phyloP scores from a whole-genome alignment of 2,329 filamentous ascomycete species.

The Helotiales sp. region DNA sequence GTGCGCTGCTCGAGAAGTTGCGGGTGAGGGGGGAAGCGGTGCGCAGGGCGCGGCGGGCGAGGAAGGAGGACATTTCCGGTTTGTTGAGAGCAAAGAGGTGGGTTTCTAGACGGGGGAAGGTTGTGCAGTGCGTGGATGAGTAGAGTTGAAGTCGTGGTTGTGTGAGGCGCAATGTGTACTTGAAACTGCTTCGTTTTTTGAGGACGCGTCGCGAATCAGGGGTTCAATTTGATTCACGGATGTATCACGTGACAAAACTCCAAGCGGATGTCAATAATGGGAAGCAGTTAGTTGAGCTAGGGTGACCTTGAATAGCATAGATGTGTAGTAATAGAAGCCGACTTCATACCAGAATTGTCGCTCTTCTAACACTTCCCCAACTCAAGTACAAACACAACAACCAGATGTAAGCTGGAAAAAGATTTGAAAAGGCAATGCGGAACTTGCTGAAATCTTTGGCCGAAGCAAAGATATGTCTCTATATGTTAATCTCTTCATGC shows the following conservation, averaged over 20 bases:
- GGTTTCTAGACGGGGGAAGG: background rate
- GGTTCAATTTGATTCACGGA: background rate
- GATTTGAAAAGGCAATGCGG: too few species aligned
- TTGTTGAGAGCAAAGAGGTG: background rate
- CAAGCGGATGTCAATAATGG: background rate
- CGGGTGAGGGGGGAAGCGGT: slow-evolving; percentile 45
- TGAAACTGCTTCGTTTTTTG: too few species aligned
- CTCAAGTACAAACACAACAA: too few species aligned
- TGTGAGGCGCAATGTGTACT: slow-evolving; percentile 5
- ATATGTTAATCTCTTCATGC: too few species aligned
- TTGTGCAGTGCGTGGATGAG: background rate
- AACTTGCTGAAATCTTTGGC: too few species aligned
- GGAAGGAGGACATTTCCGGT: slow-evolving; percentile 37
- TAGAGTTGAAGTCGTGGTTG: background rate
- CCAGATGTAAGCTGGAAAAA: too few species aligned
- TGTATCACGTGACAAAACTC: background rate
- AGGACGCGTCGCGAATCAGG: background rate
- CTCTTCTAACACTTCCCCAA: too few species aligned
- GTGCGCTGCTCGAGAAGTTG: slow-evolving; percentile 49
- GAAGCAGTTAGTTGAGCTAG: too few species aligned
- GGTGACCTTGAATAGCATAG: too few species aligned
- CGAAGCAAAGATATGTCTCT: background rate
- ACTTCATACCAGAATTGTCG: too few species aligned
- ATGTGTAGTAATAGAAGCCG: too few species aligned
- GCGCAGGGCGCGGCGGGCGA: slow-evolving; percentile 48